Conservation (phyloP, 1,284 basidiomycete genomes). For the Heterobasidion annosum region DNA sequence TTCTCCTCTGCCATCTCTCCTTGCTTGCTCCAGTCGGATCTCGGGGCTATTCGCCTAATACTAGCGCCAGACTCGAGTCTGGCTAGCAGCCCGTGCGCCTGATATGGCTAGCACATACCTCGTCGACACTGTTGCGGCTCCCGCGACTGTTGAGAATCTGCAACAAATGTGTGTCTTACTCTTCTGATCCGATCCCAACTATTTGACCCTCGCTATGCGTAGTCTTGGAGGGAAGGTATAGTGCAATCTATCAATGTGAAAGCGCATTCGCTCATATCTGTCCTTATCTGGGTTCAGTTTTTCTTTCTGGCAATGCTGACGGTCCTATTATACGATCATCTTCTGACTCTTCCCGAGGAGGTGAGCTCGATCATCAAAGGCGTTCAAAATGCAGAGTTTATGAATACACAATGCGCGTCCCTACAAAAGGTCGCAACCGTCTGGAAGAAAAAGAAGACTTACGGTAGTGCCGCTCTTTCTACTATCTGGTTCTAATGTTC, state of each 20-base stretch:
- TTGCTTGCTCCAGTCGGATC: too few species aligned
- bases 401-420: not conserved
- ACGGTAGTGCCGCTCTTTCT: not conserved
- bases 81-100: too few species aligned
- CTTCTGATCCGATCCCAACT: not conserved
- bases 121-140: too few species aligned
- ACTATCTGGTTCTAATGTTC: conserved; percentile 1
- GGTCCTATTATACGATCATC: conserved; percentile 11
- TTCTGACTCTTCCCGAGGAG: conserved; percentile 9
- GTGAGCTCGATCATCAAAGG: not conserved
- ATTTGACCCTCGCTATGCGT: not conserved
- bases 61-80: too few species aligned
- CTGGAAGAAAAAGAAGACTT: conserved; percentile 13
- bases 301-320: conserved; percentile 10
- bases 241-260: not conserved
- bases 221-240: conserved; percentile 11
- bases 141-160: conserved; percentile 2
- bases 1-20: too few species aligned
- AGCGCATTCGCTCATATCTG: not conserved
- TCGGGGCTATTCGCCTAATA: too few species aligned
- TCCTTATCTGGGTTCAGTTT: conserved; percentile 4
- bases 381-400: not conserved
- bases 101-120: too few species aligned
- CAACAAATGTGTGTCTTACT: conserved; percentile 8
- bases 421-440: conserved; percentile 7